Conservation (phyloP, 179 eudicot species). For the Pouteria campechiana region DNA sequence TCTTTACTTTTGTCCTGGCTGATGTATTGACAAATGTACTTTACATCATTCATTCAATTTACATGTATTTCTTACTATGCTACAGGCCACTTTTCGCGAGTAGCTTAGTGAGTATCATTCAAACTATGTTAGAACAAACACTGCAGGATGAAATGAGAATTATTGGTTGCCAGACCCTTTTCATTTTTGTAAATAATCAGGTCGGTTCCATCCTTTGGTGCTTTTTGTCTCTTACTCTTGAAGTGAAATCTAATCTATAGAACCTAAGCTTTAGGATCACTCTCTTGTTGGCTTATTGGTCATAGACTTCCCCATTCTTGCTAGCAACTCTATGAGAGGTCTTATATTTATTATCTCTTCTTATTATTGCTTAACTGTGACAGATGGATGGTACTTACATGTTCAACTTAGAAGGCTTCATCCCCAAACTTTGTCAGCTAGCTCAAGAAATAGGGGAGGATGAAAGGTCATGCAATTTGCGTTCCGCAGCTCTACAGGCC, state of each 20-base stretch:
- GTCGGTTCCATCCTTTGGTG: conserved; percentile 15
- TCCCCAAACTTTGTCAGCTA: conserved; percentile 79
- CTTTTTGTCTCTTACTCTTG: too few species aligned
- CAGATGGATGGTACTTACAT: conserved; percentile 61
- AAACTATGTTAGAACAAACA: conserved; percentile 81
- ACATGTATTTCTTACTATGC: too few species aligned
- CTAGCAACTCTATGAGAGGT: too few species aligned
- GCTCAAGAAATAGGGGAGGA: conserved; percentile 95
- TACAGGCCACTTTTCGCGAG: conserved; percentile 92
- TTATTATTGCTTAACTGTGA: conserved; percentile 1
- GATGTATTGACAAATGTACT: too few species aligned
- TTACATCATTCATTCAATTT: too few species aligned
- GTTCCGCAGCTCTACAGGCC: conserved; percentile 81
- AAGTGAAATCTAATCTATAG: too few species aligned
- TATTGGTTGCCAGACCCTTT: conserved; percentile 77
- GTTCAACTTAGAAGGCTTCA: conserved; percentile 79
- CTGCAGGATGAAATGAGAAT: conserved; percentile 74
- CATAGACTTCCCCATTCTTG: too few species aligned
- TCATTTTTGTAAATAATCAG: conserved; percentile 92
- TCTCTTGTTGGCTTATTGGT: too few species aligned
- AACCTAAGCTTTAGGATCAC: too few species aligned
- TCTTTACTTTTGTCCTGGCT: too few species aligned
- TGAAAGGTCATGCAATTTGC: conserved; percentile 57
- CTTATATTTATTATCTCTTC: too few species aligned
- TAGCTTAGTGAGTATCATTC: conserved; percentile 69